Evolutionary conservation across 2,329 filamentous ascomycete genomes (phyloP), one percentile per base, ranked within the genome.

Genomic region (Nemania sp.): DNA sequence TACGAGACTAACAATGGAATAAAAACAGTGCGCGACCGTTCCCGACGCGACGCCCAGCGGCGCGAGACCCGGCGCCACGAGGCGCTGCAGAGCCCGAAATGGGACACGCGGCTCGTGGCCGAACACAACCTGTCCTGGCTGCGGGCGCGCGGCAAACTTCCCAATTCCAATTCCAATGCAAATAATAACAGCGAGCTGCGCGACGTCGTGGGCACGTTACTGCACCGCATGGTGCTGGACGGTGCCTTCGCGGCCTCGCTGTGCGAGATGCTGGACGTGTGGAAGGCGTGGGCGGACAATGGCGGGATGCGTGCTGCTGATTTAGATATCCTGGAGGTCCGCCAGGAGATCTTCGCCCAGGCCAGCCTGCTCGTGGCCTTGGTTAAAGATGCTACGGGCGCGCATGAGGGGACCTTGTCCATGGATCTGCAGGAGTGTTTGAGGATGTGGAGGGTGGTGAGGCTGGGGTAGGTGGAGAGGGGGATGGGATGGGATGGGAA

Each of bases 341-440:
- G 73, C 11, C 68, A 68, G 60, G 62, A 68, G n/a, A 61, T 61
- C 5, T 81, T 82, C 68, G 76, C 77, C 1, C 70, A 76, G 50
- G 78, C 78, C 1, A 73, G 74, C 15, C 60, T 83, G 22, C 54
- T 82, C 8, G 66, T 82, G 12, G 73, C 77, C 5, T 55, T 80
- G 30, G 74, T 83, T 41, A 72, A 73, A 49, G 77, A 77, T 40
- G 73, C 77, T 0, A 72, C 75, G 1, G 67, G 65, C 2, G 78
- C 75, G 0, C 59, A 72, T 26, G 78, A 80, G 59, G 79, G 78
- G 1, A 76, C 75, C 1, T 54, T 82, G 49, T 70, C 76, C 3
- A 71, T 77, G 68, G 80, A 83, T 45, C 61, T 83, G 64, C 80
- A 82, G 63, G 80, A 83, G 59, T 82, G 79, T 50, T 59, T 83